A percentile compares a stretch with the other conserved stretches of the same genome.
Evolutionary conservation across 306 rosid genomes (phyloP).

Genomic region (Hylodesmum podocarpum): DNA sequence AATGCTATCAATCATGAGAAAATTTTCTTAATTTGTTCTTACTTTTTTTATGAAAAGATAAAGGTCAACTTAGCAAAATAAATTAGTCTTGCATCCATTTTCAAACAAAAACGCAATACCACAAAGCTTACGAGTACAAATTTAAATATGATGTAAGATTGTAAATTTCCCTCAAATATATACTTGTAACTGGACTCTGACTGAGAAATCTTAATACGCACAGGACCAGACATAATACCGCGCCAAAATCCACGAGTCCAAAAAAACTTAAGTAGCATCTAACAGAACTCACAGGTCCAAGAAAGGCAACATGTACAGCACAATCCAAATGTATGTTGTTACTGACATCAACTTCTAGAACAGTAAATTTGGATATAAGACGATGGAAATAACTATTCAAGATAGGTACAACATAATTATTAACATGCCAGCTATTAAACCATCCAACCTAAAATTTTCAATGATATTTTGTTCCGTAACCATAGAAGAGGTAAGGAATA

Average conservation of each 20-base stretch:
- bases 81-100: too few relatives aligned
- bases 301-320: slow-evolving; percentile 1
- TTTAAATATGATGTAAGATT: neutral
- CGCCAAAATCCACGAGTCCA: neutral
- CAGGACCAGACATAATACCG: neutral
- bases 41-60: too few relatives aligned
- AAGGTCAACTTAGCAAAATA: too few relatives aligned
- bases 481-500: slow-evolving; percentile 18
- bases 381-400: slow-evolving; percentile 12
- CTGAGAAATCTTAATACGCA: neutral
- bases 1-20: too few relatives aligned
- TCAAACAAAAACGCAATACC: too few relatives aligned
- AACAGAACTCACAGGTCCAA: slow-evolving; percentile 5
- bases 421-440: slow-evolving; percentile 1
- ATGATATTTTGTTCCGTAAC: neutral
- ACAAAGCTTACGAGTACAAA: too few relatives aligned
- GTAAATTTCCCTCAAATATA: neutral
- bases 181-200: neutral
- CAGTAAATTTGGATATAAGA: slow-evolving; percentile 7
- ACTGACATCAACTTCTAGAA: neutral
- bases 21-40: too few relatives aligned
- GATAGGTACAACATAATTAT: neutral
- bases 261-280: slow-evolving; percentile 4
- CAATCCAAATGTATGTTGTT: neutral
- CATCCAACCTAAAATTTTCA: slow-evolving; percentile 1